Evolutionary conservation across 148 eudicot species (phyloP), one percentile per base, ranked within the genome.

Genomic region (Polygonum maritimum): DNA sequence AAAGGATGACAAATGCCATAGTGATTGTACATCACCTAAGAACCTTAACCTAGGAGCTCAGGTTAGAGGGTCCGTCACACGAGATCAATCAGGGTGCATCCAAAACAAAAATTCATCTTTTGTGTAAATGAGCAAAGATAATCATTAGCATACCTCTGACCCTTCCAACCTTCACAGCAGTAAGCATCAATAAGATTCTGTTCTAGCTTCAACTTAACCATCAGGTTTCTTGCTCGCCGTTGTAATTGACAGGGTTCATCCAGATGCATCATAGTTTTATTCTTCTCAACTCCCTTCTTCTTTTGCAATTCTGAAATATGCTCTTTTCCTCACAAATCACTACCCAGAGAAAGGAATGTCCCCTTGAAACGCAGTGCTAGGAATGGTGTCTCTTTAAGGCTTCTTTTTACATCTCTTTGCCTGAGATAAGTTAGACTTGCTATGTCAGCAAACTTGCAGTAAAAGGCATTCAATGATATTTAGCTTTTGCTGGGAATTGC

Each of bases 131-230:
- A 54, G 76, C 11, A 70, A 73, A 51, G 35, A 69, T 78, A 73
- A 77, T 75, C 77, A 65, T 19, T 70, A 60, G 15, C 57, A 83
- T 89, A 94, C 98, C 98, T 92, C 81, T 94, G 98, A 81, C 98
- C 98, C 88, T 89, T 92, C 98, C 98, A 94, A 47, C 98, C 98
- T 86, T 94, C 98, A 62, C 87, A 84, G 15, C 87, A 85, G 83
- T 94, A 94, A 69, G 98, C 98, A 83, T 94, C 98, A 60, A 94
- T 88, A 44, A 94, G 96, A 80, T 89, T 94, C 84, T 92, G 97
- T 87, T 94, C 93, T 79, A 89, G 79, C 83, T 94, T 94, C 83
- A 94, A 49, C 84, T 87, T 94, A 52, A 94, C 82, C 81, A 94
- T 82, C 33, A 90, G 85, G 87, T 94, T 86, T 78, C 92, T 87